Conservation (phyloP, 2,329 filamentous ascomycete species). For the Parastagonospora nodorum region DNA sequence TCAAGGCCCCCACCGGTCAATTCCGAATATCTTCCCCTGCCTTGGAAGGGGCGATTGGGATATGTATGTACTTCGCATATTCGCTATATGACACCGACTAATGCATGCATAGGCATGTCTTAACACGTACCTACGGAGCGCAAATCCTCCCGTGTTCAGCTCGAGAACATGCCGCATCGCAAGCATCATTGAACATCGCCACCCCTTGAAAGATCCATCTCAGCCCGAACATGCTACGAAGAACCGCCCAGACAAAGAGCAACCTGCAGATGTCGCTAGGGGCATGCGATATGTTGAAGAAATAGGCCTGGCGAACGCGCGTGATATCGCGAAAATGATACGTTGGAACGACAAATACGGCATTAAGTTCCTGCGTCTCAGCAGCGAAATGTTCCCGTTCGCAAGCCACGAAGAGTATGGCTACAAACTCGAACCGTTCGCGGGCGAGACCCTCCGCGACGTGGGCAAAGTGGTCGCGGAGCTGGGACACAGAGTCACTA, state of each 20-base stretch:
- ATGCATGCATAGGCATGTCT: conserved; percentile 70
- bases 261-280: conserved; percentile 68
- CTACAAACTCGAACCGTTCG: conserved; percentile 83
- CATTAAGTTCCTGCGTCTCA: conserved; percentile 90
- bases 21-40: conserved; percentile 80
- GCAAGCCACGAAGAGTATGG: conserved; percentile 87
- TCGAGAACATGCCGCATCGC: conserved; percentile 90
- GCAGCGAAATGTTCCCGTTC: conserved; percentile 97
- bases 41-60: conserved; percentile 87
- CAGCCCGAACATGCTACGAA: conserved; percentile 82
- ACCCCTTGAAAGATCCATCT: conserved; percentile 76
- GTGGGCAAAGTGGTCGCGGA: conserved; percentile 77
- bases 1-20: conserved; percentile 77
- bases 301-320: conserved; percentile 79
- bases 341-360: conserved; percentile 90
- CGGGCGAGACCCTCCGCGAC: conserved; percentile 74
- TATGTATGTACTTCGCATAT: conserved; percentile 66
- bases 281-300: conserved; percentile 77
- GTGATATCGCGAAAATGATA: conserved; percentile 83
- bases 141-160: conserved; percentile 83
- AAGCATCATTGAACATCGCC: conserved; percentile 85
- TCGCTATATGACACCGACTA: conserved; percentile 18
- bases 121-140: conserved; percentile 85
- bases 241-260: conserved; percentile 78
- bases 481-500: conserved; percentile 83